Percentiles rank a stretch among this genome's conserved stretches.
Evolutionary conservation across 1,139 yeast genomes (phyloP).

Genomic region (Yamadazyma dendronema): DNA sequence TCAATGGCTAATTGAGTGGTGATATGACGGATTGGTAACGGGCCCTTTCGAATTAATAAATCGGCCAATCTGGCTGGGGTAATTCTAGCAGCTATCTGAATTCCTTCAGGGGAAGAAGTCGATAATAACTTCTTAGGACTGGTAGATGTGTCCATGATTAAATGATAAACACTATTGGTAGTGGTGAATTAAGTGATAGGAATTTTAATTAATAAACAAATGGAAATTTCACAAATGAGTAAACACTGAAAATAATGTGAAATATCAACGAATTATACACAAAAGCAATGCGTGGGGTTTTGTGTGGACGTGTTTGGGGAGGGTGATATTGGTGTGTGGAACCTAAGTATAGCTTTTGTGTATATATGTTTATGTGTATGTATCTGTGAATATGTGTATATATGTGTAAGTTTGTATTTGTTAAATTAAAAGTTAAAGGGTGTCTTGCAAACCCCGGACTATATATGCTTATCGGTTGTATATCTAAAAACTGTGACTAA

Average conservation of each 20-base stretch:
- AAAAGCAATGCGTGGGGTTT: too few species aligned
- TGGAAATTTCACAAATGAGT: too few species aligned
- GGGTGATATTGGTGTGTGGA: too few species aligned
- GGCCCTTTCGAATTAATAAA: conserved; percentile 71
- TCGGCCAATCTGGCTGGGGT: conserved; percentile 78
- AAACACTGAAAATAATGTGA: too few species aligned
- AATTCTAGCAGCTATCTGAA: conserved; percentile 83
- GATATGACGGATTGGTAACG: conserved; percentile 86
- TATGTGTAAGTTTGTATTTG: too few species aligned
- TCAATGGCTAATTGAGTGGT: conserved; percentile 75
- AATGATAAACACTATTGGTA: neutral
- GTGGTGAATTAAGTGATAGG: conserved; percentile 1
- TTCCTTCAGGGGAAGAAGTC: conserved; percentile 84
- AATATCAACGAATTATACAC: too few species aligned
- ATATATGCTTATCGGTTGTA: neutral
- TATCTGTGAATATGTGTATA: too few species aligned
- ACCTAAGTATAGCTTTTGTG: too few species aligned
- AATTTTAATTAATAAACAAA: neutral
- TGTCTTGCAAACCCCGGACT: too few species aligned
- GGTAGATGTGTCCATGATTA: neutral
- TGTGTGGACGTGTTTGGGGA: too few species aligned
- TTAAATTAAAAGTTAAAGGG: too few species aligned
- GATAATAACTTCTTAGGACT: conserved; percentile 41
- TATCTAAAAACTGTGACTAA: neutral
- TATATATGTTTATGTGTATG: too few species aligned